Evolutionary conservation across 2,329 filamentous ascomycete species (phyloP).

Genomic region (Nigrospora sphaerica): DNA sequence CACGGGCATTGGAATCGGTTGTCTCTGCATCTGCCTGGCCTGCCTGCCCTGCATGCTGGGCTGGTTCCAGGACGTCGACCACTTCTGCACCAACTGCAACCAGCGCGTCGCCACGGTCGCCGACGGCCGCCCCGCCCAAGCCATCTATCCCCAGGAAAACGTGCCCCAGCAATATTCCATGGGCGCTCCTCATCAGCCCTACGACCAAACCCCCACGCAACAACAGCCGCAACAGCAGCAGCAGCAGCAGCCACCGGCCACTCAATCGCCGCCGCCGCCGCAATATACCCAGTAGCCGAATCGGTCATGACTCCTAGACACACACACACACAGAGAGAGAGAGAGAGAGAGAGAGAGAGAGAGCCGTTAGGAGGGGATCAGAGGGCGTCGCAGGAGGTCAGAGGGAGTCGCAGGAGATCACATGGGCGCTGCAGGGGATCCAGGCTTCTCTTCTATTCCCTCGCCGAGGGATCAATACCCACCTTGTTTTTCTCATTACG

Average conservation of each 20-base stretch:
- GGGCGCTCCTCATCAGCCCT: constrained; percentile 1
- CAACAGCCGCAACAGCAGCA: neutral
- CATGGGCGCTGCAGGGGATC: too few species aligned
- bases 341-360: too few species aligned
- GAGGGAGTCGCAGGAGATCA: too few species aligned
- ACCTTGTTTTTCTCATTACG: too few species aligned
- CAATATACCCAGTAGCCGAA: too few species aligned
- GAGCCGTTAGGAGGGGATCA: too few species aligned
- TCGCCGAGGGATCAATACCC: too few species aligned
- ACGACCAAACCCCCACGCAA: neutral
- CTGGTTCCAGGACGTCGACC: constrained; percentile 7
- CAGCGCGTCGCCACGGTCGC: constrained; percentile 4
- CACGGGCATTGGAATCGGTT: constrained; percentile 5
- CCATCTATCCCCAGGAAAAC: neutral
- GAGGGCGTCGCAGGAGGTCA: too few species aligned
- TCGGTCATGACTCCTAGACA: too few species aligned
- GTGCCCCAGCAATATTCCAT: constrained; percentile 5
- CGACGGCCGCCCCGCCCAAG: constrained; percentile 3
- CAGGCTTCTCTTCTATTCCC: too few species aligned
- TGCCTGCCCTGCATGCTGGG: constrained; percentile 6
- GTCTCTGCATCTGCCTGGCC: constrained; percentile 5
- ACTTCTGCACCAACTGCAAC: constrained; percentile 6
- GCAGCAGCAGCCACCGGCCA: neutral
- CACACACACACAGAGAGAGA: too few species aligned
- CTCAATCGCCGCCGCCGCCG: too few species aligned